Base-by-base conservation (phyloP, 202 grass and related monocot species). In the Digitaria exilis region DNA sequence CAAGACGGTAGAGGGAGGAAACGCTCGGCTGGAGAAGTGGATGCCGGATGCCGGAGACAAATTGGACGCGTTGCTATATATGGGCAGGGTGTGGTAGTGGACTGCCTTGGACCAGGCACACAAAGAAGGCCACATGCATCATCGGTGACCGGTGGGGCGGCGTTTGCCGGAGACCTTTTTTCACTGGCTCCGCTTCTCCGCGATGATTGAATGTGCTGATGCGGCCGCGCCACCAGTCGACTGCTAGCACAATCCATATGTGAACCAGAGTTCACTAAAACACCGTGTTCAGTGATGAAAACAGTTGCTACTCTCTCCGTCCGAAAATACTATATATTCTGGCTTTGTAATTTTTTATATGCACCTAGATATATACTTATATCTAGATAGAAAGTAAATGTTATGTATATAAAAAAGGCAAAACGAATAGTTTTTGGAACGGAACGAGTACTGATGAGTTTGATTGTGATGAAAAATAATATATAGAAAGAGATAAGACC, bases 51-150 rank as follows among this genome's bases (percentile, higher is more conserved):
- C 19, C 35, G 50, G 50, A 68, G 49, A 79, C 31, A 45, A 73
- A 26, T 78, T 86, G 79, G n/a, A 73, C 78, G 6, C 8, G 73
- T 13, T 68, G 70, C 78, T 81, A 68, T 76, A 60, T 81, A 81
- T 81, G 78, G 60, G 37, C 57, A 51, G 9, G 77, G 34, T 41
- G 82, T 46, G 49, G 49, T 58, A 86, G 66, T 71, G 25, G 55
- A 58, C 16, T 28, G 74, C 18, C 52, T 67, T 86, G 88, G 84
- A 90, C 60, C 65, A 44, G 18, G 79, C 15, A 44, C 79, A 69
- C 52, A 86, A 80, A 80, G 3, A 25, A 24, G 79, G 42, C 60
- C 79, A 86, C 74, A 86, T 90, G 84, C 79, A 75, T 34, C 69
- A 50, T 29, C 42, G 67, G 67, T 29, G 24, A 48, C 45, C 51